Base-by-base conservation (phyloP, 805 yeast species). In the Yamadazyma scolyti region DNA sequence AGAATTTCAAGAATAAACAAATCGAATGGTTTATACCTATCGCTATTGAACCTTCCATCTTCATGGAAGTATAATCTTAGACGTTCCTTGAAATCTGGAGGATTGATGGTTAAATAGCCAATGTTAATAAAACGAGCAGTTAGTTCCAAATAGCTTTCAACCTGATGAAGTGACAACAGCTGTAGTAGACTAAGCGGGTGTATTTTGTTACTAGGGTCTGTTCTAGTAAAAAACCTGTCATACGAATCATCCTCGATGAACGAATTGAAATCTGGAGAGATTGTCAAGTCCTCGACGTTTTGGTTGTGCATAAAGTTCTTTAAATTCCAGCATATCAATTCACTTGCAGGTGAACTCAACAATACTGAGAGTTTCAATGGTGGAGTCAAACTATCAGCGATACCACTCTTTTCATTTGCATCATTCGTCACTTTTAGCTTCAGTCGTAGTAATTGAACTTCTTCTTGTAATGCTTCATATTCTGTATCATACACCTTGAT, bases 31-130 rank as follows among this genome's bases (percentile, higher is more conserved):
- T 22, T 26, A 9, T 16, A 19, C 10, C 16, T 27, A 25, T 22
- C 36, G 21, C 14, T 25, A 9, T 11, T 14, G 15, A 35, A 32
- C 4, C 10, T 6, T 2, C 46, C 50, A 6, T 37, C 27, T 2
- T 21, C 20, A 1, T 33, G 30, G 23, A 48, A 54, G 27, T 47
- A 49, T 4, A 9, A 7, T 19, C 19, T 26, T 6, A 44, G 25
- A 21, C 27, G 40, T 8, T 19, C 15, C 18, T 36, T 33, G 30
- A 52, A 52, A 7, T 45, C 42, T 10, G 18, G 30, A 1, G 54
- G 46, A 25, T 52, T 49, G 8, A 54, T 31, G 2, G 54, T 50
- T 18, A 54, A 35, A 24, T 54, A 54, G 3, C 59, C 58, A 6
- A 46, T 35, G 28, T 48, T 51, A 3, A 54, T 27, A 28, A 51